Evolutionary conservation across 768 basidiomycete species (phyloP), one percentile per base, ranked within the genome.

Genomic region (Podaxis mareebaensis): DNA sequence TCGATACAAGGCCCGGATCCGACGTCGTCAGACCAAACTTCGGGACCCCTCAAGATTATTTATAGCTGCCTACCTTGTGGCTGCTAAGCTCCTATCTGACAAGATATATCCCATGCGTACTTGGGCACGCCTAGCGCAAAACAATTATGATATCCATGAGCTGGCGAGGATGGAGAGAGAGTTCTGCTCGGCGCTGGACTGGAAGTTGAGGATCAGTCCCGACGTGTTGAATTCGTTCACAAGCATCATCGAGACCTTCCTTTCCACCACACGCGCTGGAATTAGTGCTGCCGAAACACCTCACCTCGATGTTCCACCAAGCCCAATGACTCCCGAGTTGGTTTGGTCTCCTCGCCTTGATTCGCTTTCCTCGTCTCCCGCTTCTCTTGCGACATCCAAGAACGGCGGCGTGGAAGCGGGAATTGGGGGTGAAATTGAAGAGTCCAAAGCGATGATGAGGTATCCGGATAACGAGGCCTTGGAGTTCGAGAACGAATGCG

Each of bases 31-130:
- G 11, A 56, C 30, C 13, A 56, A 56, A 40, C 54, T 56, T 26
- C 20, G 54, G 20, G 54, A 58, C 36, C 58, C 58, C n/a, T 59
- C 58, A 13, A 59, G 58, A 17, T 33, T 59, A 36, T 59, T 49
- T 40, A 48, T 59, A 22, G 44, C 58, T 26, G 58, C 58, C 17
- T 59, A 59, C 46, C 46, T 59, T 30, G 58, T 59, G 58, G 58
- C 58, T 24, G 54, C 60, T 20, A 61, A 61, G 22, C 26, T 44
- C 60, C 52, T 54, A 15, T 53, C 51, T 12, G 60, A 61, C 40
- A 61, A 33, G 36, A 11, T 38, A 7, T 61, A 53, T 22, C 40
- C 52, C 60, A 61, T 61, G 60, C 38, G 53, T 12, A 61, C 52
- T 4, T 61, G 60, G 60, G 53, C 40, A n/a, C 44, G 40, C 4